Evolutionary conservation across 2,329 filamentous ascomycete genomes (phyloP), one percentile per base, ranked within the genome.

Genomic region (Laburnicola sp.): DNA sequence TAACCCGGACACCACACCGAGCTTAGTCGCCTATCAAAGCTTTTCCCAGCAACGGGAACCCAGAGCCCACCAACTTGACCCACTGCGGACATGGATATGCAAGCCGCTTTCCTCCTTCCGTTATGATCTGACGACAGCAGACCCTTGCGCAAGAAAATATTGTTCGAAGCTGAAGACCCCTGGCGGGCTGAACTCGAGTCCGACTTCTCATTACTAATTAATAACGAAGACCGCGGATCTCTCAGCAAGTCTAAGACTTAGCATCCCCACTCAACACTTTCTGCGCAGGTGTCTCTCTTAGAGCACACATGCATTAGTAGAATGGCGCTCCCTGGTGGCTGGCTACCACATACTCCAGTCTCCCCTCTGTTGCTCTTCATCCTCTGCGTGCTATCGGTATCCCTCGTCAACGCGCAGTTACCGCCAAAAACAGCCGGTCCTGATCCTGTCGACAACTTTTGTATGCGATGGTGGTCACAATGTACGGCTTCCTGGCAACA

Each of bases 391-490:
- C 27, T 38, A 7, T 53, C 30, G 41, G 21, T 37, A 21, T 47
- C 36, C 23, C 45, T 45, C 11, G 53, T 42, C 31, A 45, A 31
- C 11, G 51, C 53, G 38, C 52, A 49, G 34, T 16, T 27, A 37
- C 16, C 46, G 27, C 35, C 34, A 3, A 40, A 25, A 16, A 38
- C 4, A 9, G 48, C 40, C 41, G 51, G 36, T 16, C 45, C 60
- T 38, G 50, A 64, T 49, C 63, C 62, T 5, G 45, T 63, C 2
- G 37, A 48, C 9, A 56, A 57, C 32, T 64, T 65, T 44, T 65
- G 62, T 44, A 50, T 48, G 8, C 42, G 60, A 52, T 66, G 59
- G 60, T 65, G 50, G 38, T 53, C 52, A n/a, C 57, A 62, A 41
- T 62, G 54, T 63, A 52, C 36, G 50, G 7, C 25, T 45, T 30